Base-by-base conservation (phyloP, 805 yeast species). In the Clavispora vitiphila region DNA sequence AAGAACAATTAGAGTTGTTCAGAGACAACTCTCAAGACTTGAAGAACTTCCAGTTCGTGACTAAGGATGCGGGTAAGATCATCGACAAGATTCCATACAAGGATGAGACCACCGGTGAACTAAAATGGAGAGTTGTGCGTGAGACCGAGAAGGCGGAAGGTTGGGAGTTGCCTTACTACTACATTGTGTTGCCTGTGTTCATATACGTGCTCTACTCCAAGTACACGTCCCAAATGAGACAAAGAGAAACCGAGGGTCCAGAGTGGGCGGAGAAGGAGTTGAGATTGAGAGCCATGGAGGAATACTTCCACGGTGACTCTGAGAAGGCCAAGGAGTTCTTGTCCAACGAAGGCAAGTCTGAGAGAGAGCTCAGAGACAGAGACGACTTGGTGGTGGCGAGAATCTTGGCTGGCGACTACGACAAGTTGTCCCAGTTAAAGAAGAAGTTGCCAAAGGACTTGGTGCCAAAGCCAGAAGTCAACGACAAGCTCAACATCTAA, bases 211-310 rank as follows among this genome's bases (percentile, higher is more conserved):
- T 80, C 40, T 78, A 69, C 54, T 58, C 72, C 46, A 69, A 69
- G 58, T 68, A 69, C 58, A 67, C 72, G 35, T 58, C 72, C 22
- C 72, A 69, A 54, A 61, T 62, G 65, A 59, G 59, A 51, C 58
- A 59, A 51, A 61, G 72, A 53, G 70, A 61, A 37, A 46, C 50
- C 29, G 72, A 67, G 23, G 75, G 75, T 54, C 73, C 74, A 45
- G 86, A 80, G 54, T 86, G 96, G 96, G 95, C 95, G 31, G 77
- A 78, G 60, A 78, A 84, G 60, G 95, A 86, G 68, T 76, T 86
- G 62, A 72, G 86, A 55, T 74, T 83, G 61, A 82, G 95, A 72
- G 75, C 74, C 39, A 79, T 79, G 70, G 87, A 83, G 60, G 77
- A 78, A 51, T 76, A 74, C 49, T 74, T 72, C 65, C 75, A 73